A percentile compares a stretch with the other conserved stretches of the same genome.
phyloP scores from a whole-genome alignment of 805 yeast species.

The Pichia manshurica region DNA sequence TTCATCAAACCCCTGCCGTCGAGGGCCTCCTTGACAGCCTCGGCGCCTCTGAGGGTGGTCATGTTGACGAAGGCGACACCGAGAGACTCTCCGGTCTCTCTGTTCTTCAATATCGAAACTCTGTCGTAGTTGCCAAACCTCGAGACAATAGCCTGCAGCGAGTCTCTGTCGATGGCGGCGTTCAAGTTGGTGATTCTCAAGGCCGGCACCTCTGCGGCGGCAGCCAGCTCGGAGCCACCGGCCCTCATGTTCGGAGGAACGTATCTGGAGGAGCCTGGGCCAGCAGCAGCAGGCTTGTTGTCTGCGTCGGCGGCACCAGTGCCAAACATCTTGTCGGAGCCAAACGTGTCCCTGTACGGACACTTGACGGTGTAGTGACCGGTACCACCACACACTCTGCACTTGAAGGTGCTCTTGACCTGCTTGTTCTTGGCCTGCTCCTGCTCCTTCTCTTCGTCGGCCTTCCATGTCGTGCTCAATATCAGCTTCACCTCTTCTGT shows the following conservation, averaged over 20 bases:
- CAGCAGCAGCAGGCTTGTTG: constrained; percentile 6
- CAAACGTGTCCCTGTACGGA: constrained; percentile 89
- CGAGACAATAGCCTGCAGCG: constrained; percentile 67
- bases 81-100: constrained; percentile 89
- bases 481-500: constrained; percentile 79
- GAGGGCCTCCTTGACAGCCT: constrained; percentile 65
- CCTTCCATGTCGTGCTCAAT: constrained; percentile 73
- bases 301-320: constrained; percentile 15
- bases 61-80: constrained; percentile 94
- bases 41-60: constrained; percentile 61
- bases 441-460: constrained; percentile 67
- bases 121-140: constrained; percentile 65
- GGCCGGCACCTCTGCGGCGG: constrained; percentile 26
- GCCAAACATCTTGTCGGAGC: constrained; percentile 28
- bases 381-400: constrained; percentile 86
- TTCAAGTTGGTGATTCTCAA: constrained; percentile 89
- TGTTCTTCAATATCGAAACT: constrained; percentile 79
- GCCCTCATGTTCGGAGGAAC: constrained; percentile 59
- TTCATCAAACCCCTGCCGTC: constrained; percentile 92
- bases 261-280: constrained; percentile 34
- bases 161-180: constrained; percentile 75
- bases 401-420: constrained; percentile 47
- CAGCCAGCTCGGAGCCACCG: constrained; percentile 32
- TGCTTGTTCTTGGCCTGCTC: constrained; percentile 41
- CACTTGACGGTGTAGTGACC: constrained; percentile 90